These are phyloP conservation scores for Salvia rosmarinus DNA, from an alignment of 257 asterid species.

Conservation along the genomic window DNA sequence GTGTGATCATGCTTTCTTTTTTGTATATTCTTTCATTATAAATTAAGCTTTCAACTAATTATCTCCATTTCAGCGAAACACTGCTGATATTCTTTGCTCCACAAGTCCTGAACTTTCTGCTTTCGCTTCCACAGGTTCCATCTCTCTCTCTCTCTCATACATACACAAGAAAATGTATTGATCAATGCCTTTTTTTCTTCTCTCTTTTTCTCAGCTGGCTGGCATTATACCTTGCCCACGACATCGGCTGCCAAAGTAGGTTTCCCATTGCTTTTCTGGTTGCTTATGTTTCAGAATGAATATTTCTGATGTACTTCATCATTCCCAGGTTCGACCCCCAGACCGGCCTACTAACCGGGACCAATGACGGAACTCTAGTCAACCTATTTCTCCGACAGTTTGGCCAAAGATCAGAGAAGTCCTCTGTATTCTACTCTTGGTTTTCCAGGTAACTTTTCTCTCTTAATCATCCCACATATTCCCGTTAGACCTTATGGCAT, in stretches of 20 bases:
- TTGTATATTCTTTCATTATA: too few species aligned
- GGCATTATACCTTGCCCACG: conserved; percentile 90
- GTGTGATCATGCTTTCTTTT: too few species aligned
- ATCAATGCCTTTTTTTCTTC: conserved; percentile 10
- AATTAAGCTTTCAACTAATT: neutral
- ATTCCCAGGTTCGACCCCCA: conserved; percentile 77
- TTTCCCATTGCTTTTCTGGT: neutral
- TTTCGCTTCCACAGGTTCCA: conserved; percentile 88
- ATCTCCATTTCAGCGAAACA: conserved; percentile 70
- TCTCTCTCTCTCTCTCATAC: conserved; percentile 37
- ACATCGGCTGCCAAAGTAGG: conserved; percentile 88
- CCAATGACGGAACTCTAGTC: conserved; percentile 89
- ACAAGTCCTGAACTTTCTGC: conserved; percentile 88
- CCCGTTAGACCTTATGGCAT: neutral
- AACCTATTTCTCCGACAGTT: conserved; percentile 74
- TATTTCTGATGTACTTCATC: neutral
- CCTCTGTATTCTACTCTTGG: conserved; percentile 73
- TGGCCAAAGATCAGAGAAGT: conserved; percentile 75
- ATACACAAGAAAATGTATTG: neutral
- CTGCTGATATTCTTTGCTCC: conserved; percentile 88
- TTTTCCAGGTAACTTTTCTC: conserved; percentile 69
- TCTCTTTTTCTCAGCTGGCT: conserved; percentile 58
- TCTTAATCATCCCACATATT: neutral
- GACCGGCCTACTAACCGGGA: conserved; percentile 82
- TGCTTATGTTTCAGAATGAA: neutral